A percentile compares a stretch with the other conserved stretches of the same genome.
Evolutionary conservation across 768 basidiomycete genomes (phyloP).

Genomic region (Fomitopsis pulvina): DNA sequence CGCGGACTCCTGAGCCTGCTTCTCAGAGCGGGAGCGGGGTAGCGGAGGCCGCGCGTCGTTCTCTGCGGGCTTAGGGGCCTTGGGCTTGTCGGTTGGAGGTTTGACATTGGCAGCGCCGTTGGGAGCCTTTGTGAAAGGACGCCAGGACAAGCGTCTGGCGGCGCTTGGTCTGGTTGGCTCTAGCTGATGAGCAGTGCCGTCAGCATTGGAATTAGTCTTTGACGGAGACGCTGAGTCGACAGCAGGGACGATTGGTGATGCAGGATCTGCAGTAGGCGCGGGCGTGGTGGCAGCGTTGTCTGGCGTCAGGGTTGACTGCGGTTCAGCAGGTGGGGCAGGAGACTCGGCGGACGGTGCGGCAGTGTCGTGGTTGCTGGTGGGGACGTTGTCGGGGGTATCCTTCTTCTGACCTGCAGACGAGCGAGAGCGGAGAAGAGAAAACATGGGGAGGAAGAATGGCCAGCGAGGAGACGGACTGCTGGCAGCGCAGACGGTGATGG

Average conservation of each 20-base stretch:
- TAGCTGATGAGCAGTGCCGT: background rate
- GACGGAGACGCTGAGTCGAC: background rate
- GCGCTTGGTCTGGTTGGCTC: background rate
- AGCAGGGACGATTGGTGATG: background rate
- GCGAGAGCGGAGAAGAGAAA: background rate
- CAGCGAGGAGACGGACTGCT: background rate
- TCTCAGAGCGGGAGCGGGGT: slow-evolving; percentile 39
- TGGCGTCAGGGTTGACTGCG: background rate
- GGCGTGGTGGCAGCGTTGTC: background rate
- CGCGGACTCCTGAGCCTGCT: slow-evolving; percentile 59
- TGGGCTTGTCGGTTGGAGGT: background rate
- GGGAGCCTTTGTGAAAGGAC: background rate
- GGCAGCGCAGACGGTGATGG: too few species aligned
- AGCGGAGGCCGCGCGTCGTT: background rate
- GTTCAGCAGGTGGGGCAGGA: too few species aligned
- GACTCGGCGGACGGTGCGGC: too few species aligned
- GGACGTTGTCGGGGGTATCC: background rate
- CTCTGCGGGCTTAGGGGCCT: slow-evolving; percentile 7
- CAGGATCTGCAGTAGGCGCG: background rate
- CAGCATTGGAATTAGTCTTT: background rate
- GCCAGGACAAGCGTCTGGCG: slow-evolving; percentile 1
- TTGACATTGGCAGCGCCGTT: background rate
- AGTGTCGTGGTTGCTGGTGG: background rate
- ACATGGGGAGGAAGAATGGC: background rate
- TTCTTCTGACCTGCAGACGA: background rate